Percentiles rank a stretch among this genome's conserved stretches.
Conservation (phyloP, 352 stramenopile genomes). For the Phytophthora cactorum region DNA sequence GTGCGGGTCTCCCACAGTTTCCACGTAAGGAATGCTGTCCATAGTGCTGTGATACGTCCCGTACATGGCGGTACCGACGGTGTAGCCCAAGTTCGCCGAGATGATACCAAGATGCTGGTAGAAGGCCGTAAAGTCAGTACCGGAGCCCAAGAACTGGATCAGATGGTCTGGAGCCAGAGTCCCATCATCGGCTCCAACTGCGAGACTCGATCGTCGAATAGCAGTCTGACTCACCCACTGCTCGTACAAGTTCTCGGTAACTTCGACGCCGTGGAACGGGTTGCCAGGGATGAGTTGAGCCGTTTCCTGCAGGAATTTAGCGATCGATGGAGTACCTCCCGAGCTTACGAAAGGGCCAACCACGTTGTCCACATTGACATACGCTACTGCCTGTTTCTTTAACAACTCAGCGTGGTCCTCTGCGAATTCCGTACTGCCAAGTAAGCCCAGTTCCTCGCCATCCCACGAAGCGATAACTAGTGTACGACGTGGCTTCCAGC, state of each 20-base stretch:
- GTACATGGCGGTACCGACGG: slow-evolving; percentile 39
- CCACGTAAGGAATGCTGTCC: slow-evolving; percentile 78
- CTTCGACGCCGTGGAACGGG: slow-evolving; percentile 30
- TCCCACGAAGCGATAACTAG: slow-evolving; percentile 88
- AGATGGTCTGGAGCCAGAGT: slow-evolving; percentile 58
- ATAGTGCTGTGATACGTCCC: slow-evolving; percentile 89
- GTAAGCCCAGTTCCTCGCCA: slow-evolving; percentile 79
- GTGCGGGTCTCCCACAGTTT: slow-evolving; percentile 65
- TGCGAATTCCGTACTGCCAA: slow-evolving; percentile 76
- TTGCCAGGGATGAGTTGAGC: slow-evolving; percentile 60
- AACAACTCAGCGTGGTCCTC: slow-evolving; percentile 60
- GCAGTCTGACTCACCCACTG: slow-evolving; percentile 44
- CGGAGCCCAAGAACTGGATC: slow-evolving; percentile 65
- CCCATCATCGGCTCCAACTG: slow-evolving; percentile 19
- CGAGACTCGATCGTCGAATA: slow-evolving; percentile 17
- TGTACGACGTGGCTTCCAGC: slow-evolving; percentile 82
- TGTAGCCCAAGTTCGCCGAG: slow-evolving; percentile 50
- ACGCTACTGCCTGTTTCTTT: slow-evolving; percentile 63
- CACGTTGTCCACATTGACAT: slow-evolving; percentile 87
- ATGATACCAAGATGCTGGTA: slow-evolving; percentile 89
- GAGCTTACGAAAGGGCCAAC: slow-evolving; percentile 55
- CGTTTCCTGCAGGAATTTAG: slow-evolving; percentile 57
- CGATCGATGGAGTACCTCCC: slow-evolving; percentile 63
- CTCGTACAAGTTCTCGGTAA: slow-evolving; percentile 43
- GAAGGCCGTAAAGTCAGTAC: slow-evolving; percentile 84